phyloP scores from a whole-genome alignment of 495 filamentous ascomycete genomes.

The Halenospora varia region DNA sequence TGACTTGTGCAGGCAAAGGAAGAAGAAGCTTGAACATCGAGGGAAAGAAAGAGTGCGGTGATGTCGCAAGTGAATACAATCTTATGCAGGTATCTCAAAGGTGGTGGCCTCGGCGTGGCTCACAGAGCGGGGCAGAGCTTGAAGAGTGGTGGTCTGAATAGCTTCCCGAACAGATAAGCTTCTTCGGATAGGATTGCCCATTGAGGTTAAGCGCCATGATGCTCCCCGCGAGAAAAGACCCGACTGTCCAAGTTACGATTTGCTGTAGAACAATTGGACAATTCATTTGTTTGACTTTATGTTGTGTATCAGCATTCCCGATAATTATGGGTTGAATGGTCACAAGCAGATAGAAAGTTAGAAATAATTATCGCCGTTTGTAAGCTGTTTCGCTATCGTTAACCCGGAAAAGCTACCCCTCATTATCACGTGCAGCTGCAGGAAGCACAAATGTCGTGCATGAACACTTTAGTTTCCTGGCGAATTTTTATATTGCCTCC shows the following conservation, averaged over 20 bases:
- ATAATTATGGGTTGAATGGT: background rate
- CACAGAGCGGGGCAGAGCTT: background rate
- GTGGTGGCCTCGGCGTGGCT: background rate
- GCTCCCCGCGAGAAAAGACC: background rate
- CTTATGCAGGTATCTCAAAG: background rate
- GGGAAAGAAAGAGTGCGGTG: background rate
- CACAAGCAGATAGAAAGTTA: background rate
- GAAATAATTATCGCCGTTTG: too few species aligned
- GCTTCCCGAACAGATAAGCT: background rate
- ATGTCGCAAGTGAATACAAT: background rate
- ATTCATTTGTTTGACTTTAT: background rate
- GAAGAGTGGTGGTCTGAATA: background rate
- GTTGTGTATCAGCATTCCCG: background rate
- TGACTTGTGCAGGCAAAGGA: slow-evolving; percentile 16
- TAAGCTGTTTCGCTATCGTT: too few species aligned
- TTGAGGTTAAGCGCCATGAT: background rate
- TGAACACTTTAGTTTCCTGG: too few species aligned
- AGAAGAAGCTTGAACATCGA: slow-evolving; percentile 15
- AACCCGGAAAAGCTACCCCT: slow-evolving; percentile 15
- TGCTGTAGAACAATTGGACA: background rate
- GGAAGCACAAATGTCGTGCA: background rate
- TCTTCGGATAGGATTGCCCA: background rate
- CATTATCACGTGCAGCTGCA: slow-evolving; percentile 11
- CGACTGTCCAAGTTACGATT: background rate
- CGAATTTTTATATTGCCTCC: slow-evolving; percentile 1